Evolutionary conservation across 225 moss, liverwort and hornwort genomes (phyloP).

Genomic region (Straminergon stramineum): DNA sequence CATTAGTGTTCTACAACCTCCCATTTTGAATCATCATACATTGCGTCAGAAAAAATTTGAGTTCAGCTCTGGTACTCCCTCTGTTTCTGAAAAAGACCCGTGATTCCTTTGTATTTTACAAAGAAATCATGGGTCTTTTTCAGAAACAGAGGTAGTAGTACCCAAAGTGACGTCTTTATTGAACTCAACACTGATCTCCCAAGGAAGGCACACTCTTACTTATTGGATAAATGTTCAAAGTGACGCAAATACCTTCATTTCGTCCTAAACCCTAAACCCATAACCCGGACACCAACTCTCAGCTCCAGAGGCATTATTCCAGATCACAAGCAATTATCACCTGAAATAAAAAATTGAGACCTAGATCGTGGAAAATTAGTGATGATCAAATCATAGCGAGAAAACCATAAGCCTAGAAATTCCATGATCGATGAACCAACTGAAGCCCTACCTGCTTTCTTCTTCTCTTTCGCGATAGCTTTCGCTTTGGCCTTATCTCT

Average conservation of each 20-base stretch:
- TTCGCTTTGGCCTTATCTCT: conserved; percentile 56
- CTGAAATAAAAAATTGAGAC: neutral
- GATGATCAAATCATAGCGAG: neutral
- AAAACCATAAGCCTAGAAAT: neutral
- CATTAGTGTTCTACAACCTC: neutral
- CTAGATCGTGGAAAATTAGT: neutral
- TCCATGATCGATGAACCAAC: neutral
- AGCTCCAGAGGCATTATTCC: neutral
- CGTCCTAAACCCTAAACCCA: conserved; percentile 1
- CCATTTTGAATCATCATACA: neutral
- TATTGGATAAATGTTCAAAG: neutral
- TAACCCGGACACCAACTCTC: neutral
- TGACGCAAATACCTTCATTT: neutral
- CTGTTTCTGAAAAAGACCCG: too few species aligned
- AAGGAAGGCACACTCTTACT: neutral
- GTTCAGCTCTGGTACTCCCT: too few species aligned
- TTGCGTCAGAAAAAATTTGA: neutral
- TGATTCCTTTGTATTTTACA: too few species aligned
- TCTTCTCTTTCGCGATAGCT: conserved; percentile 51
- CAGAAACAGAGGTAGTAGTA: too few species aligned
- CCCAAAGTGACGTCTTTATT: neutral
- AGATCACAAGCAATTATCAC: neutral
- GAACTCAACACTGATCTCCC: neutral
- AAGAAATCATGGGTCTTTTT: too few species aligned
- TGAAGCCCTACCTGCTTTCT: conserved; percentile 21